Percentiles rank a stretch among this genome's conserved stretches.
These are phyloP conservation scores for Xylaria sp. DNA, from an alignment of 2,329 filamentous ascomycete species.

Conservation along the genomic window DNA sequence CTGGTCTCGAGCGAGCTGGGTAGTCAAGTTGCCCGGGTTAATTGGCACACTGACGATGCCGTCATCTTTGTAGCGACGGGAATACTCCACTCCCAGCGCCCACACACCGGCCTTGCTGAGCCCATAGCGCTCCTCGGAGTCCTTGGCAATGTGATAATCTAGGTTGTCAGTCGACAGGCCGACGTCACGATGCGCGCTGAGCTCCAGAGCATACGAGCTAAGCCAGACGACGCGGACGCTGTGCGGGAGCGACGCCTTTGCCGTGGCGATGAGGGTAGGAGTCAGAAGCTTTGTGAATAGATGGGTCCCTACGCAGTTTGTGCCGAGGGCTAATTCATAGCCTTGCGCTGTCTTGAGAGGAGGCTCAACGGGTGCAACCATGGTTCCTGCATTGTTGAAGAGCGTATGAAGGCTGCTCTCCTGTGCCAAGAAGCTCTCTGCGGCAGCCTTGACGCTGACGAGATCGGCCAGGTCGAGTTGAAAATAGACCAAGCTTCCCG, in stretches of 20 bases:
- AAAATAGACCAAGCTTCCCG: not conserved
- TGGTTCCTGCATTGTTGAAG: not conserved
- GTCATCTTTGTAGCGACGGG: constrained; percentile 2
- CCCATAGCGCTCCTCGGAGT: not conserved
- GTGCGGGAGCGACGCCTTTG: not conserved
- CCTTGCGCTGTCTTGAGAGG: not conserved
- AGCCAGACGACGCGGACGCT: not conserved
- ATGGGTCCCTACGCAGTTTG: not conserved
- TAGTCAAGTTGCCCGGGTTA: not conserved
- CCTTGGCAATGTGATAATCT: not conserved
- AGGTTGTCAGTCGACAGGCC: not conserved
- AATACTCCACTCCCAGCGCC: not conserved
- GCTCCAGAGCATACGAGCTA: not conserved
- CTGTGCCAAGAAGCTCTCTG: constrained; percentile 1
- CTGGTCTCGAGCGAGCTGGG: not conserved
- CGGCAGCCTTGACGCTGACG: not conserved
- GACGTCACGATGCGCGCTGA: not conserved
- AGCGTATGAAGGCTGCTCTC: not conserved
- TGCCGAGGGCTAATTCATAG: not conserved
- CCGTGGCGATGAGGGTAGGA: not conserved
- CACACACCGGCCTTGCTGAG: not conserved
- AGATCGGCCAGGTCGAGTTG: not conserved
- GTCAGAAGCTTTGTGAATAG: not conserved
- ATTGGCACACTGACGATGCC: constrained; percentile 2
- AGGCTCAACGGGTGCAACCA: not conserved